Conservation (phyloP, 2,329 filamentous ascomycete species). For the Exophiala sideris region DNA sequence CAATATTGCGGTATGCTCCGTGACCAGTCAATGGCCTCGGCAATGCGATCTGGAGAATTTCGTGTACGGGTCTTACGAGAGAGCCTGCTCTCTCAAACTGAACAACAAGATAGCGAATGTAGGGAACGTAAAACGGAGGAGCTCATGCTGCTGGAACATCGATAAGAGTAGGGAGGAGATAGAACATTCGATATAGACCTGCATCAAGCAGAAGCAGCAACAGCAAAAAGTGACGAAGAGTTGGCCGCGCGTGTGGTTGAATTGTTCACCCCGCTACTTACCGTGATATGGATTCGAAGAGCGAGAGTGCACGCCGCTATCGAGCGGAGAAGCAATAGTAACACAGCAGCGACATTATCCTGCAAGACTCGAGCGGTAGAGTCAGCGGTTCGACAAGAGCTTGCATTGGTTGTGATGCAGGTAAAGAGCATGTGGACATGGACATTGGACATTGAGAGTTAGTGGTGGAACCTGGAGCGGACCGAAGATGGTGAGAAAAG, state of each 20-base stretch:
- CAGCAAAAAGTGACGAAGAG: slow-evolving; percentile 11
- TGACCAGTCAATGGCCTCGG: slow-evolving; percentile 13
- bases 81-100: slow-evolving; percentile 20
- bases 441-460: too few relatives aligned
- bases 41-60: slow-evolving; percentile 5
- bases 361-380: slow-evolving; percentile 13
- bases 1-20: slow-evolving; percentile 7
- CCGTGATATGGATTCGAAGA: slow-evolving; percentile 20
- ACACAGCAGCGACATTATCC: slow-evolving; percentile 7
- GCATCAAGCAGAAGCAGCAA: slow-evolving; percentile 4
- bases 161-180: slow-evolving; percentile 7
- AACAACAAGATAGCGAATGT: slow-evolving; percentile 20
- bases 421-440: neutral
- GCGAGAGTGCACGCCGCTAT: slow-evolving; percentile 6
- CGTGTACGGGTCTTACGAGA: slow-evolving; percentile 7
- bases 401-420: slow-evolving; percentile 21
- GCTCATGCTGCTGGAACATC: slow-evolving; percentile 10
- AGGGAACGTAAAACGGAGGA: slow-evolving; percentile 16
- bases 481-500: slow-evolving; percentile 11
- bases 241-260: slow-evolving; percentile 14
- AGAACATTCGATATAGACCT: slow-evolving; percentile 18
- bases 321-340: slow-evolving; percentile 14
- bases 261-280: slow-evolving; percentile 19
- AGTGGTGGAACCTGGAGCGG: slow-evolving; percentile 19
- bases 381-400: slow-evolving; percentile 24